These are phyloP conservation scores for Mycogone perniciosa DNA, from an alignment of 2,329 filamentous ascomycete genomes.

Conservation along the genomic window DNA sequence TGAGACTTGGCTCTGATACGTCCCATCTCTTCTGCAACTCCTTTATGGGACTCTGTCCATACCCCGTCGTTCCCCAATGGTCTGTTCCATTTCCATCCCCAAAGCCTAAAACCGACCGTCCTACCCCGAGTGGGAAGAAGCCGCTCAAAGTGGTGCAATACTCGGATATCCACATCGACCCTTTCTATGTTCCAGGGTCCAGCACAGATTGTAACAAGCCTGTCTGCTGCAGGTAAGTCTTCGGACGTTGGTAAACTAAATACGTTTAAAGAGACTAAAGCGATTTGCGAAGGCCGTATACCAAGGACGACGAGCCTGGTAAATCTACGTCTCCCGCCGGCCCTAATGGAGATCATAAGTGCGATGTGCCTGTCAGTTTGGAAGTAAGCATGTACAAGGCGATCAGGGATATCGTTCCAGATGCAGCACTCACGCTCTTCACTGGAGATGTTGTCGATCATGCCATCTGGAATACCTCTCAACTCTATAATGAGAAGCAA, in stretches of 20 bases:
- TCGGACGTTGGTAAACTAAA: not conserved
- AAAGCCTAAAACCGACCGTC: conserved; percentile 32
- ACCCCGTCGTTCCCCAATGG: conserved; percentile 38
- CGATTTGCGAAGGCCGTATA: conserved; percentile 35
- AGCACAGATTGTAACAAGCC: conserved; percentile 51
- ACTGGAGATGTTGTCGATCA: conserved; percentile 55
- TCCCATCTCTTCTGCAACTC: conserved; percentile 46
- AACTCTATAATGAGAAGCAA: conserved; percentile 24
- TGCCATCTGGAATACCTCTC: conserved; percentile 40
- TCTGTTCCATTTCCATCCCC: conserved; percentile 38
- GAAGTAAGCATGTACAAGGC: conserved; percentile 50
- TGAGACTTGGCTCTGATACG: conserved; percentile 42
- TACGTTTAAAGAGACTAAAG: not conserved
- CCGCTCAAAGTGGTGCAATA: conserved; percentile 52
- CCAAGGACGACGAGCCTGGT: conserved; percentile 39
- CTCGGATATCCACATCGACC: conserved; percentile 55
- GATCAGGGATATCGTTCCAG: conserved; percentile 39
- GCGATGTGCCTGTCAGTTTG: conserved; percentile 44
- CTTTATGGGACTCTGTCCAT: conserved; percentile 47
- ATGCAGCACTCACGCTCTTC: conserved; percentile 50
- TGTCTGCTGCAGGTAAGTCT: conserved; percentile 48
- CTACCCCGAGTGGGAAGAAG: conserved; percentile 35
- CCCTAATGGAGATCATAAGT: conserved; percentile 46
- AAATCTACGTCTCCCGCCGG: conserved; percentile 44
- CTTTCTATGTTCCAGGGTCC: conserved; percentile 45